A percentile compares a stretch with the other conserved stretches of the same genome.
These are phyloP conservation scores for Penicillium simplicissimum DNA, from an alignment of 495 filamentous ascomycete species.

Conservation along the genomic window DNA sequence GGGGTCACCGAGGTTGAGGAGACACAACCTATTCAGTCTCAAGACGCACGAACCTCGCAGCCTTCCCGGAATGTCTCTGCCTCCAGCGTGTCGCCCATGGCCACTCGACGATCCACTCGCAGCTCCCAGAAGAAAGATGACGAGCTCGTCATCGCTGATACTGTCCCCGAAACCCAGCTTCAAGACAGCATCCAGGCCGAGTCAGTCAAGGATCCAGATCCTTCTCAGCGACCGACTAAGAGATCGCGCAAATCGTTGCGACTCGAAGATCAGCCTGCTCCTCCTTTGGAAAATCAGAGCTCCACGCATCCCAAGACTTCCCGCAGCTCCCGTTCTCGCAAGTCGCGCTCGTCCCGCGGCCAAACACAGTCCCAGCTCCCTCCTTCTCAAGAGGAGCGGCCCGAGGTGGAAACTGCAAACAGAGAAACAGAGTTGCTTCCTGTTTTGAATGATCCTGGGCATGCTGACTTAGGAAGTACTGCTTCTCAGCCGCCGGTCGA, in stretches of 20 bases:
- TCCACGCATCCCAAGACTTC: conserved; percentile 13
- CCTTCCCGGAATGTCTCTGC: conserved; percentile 8
- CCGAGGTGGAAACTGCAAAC: neutral
- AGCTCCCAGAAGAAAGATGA: conserved; percentile 24
- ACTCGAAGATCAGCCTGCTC: conserved; percentile 24
- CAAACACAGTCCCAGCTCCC: conserved; percentile 7
- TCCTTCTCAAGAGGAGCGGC: neutral
- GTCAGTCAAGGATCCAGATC: conserved; percentile 3
- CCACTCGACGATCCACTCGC: conserved; percentile 28
- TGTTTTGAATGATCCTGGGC: neutral
- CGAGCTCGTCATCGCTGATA: neutral
- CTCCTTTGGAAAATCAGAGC: conserved; percentile 15
- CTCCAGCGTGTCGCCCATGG: conserved; percentile 18
- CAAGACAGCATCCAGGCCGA: conserved; percentile 4
- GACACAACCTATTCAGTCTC: conserved; percentile 19
- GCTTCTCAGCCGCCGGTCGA: neutral
- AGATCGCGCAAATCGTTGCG: conserved; percentile 29
- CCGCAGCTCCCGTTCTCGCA: conserved; percentile 24
- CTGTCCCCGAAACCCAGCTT: conserved; percentile 12
- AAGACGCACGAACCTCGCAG: conserved; percentile 14
- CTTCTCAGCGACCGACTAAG: conserved; percentile 19
- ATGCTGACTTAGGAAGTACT: conserved; percentile 6
- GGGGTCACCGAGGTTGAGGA: conserved; percentile 16
- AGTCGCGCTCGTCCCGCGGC: conserved; percentile 18
- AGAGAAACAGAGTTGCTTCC: neutral